Evolutionary conservation across 2,329 filamentous ascomycete genomes (phyloP).

Genomic region (Boeremia exigua): DNA sequence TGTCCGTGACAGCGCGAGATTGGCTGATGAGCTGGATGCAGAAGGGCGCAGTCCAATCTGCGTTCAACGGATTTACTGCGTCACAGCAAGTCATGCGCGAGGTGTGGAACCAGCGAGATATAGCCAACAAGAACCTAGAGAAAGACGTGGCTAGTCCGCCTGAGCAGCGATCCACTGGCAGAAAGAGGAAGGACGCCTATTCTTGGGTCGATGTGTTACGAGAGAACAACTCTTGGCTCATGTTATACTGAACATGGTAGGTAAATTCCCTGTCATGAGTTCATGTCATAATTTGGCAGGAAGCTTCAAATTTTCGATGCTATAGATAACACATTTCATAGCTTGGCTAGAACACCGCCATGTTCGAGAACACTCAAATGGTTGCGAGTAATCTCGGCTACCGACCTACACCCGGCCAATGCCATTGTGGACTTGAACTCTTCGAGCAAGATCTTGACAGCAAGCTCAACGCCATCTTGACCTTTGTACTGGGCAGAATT

Average conservation of each 20-base stretch:
- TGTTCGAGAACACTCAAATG: conserved; percentile 18
- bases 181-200: conserved; percentile 4
- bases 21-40: conserved; percentile 25
- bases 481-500: conserved; percentile 41
- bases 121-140: not conserved
- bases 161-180: not conserved
- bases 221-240: conserved; percentile 19
- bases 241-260: conserved; percentile 8
- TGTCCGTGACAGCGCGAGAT: conserved; percentile 13
- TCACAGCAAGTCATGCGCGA: conserved; percentile 19
- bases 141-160: not conserved
- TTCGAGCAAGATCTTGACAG: conserved; percentile 50
- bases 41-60: conserved; percentile 18
- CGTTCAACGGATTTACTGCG: conserved; percentile 12
- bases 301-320: not conserved
- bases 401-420: conserved; percentile 27
- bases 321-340: not conserved
- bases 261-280: not conserved
- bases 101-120: conserved; percentile 21
- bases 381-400: conserved; percentile 17
- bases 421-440: conserved; percentile 40
- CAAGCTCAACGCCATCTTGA: conserved; percentile 49
- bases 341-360: conserved; percentile 17
- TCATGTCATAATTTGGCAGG: not conserved
- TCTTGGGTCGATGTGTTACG: conserved; percentile 18